A percentile compares a stretch with the other conserved stretches of the same genome.
Conservation (phyloP, 163 green algal genomes). For the Chlamydomonas reinhardtii region DNA sequence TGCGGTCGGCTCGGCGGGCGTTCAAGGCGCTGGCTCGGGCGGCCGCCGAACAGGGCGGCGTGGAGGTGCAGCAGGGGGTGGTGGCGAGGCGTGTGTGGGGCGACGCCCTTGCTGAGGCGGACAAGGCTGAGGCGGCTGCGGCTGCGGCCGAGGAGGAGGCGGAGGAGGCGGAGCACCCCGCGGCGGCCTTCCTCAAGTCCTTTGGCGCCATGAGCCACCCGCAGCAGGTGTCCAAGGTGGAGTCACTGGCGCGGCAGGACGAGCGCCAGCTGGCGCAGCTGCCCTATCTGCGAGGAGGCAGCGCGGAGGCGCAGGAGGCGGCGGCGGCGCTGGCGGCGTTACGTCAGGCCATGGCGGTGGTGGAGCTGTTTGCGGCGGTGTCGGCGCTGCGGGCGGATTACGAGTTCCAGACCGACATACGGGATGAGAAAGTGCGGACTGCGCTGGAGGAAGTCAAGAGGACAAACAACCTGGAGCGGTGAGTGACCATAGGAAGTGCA, state of each 20-base stretch:
- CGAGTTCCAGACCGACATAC: conserved; percentile 45
- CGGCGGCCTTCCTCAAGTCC: conserved; percentile 8
- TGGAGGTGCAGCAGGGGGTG: neutral
- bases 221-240: conserved; percentile 21
- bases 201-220: neutral
- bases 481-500: neutral
- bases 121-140: neutral
- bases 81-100: neutral
- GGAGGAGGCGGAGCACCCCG: conserved; percentile 26
- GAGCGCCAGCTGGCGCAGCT: conserved; percentile 19
- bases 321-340: conserved; percentile 6
- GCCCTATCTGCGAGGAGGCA: neutral
- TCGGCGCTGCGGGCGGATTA: conserved; percentile 19
- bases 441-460: conserved; percentile 28
- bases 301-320: neutral
- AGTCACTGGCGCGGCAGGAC: conserved; percentile 25
- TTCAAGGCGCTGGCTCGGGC: conserved; percentile 29
- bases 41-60: conserved; percentile 1
- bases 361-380: conserved; percentile 36
- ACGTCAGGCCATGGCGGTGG: conserved; percentile 20
- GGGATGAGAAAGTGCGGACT: neutral
- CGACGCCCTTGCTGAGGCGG: neutral
- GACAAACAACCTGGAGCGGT: conserved; percentile 28
- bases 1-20: neutral
- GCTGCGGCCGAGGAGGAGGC: neutral